These are phyloP conservation scores for Candida ipomoeae DNA, from an alignment of 805 yeast species.

Conservation along the genomic window DNA sequence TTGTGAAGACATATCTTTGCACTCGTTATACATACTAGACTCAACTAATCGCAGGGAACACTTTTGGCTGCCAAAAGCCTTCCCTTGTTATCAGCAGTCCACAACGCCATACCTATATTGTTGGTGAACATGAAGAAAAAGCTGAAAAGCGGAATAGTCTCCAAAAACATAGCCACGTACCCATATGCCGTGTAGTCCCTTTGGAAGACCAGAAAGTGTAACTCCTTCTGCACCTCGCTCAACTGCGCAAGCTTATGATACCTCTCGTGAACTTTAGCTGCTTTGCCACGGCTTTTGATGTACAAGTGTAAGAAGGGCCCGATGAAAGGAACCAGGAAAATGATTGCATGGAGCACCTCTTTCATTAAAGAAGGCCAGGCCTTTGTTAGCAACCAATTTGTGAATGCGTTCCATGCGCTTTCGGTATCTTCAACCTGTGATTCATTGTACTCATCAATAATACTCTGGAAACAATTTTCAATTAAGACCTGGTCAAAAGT, in stretches of 20 bases:
- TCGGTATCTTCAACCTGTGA: background rate
- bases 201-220: conserved; percentile 30
- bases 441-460: conserved; percentile 28
- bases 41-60: background rate
- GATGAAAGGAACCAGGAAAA: conserved; percentile 51
- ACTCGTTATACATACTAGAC: background rate
- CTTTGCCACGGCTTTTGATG: conserved; percentile 52
- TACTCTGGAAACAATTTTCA: conserved; percentile 42
- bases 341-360: conserved; percentile 29
- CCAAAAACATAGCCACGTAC: conserved; percentile 45
- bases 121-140: conserved; percentile 55
- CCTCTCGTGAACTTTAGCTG: conserved; percentile 48
- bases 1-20: no score
- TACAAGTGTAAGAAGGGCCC: conserved; percentile 55
- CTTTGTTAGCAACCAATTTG: conserved; percentile 6
- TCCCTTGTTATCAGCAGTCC: conserved; percentile 46
- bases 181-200: conserved; percentile 51
- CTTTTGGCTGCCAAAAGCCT: background rate
- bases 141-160: conserved; percentile 50
- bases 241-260: conserved; percentile 57
- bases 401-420: background rate
- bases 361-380: conserved; percentile 27
- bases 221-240: conserved; percentile 37
- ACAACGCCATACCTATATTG: conserved; percentile 59
- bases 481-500: conserved; percentile 48